Evolutionary conservation across 768 basidiomycete genomes (phyloP).

Genomic region (Calocera viscosa): DNA sequence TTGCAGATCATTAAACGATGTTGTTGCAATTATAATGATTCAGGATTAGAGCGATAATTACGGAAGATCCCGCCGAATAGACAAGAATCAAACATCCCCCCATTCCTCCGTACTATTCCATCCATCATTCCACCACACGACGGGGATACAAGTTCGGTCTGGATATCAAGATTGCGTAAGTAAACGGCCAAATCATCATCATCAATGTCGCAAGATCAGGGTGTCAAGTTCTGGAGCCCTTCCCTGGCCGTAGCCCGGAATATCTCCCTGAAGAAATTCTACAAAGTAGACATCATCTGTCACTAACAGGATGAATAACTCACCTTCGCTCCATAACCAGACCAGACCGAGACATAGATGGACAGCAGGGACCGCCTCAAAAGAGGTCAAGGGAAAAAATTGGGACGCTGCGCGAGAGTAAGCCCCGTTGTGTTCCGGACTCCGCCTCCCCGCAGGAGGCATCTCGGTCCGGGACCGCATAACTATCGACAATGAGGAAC

Average conservation of each 20-base stretch:
- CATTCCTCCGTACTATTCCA: too few relatives aligned
- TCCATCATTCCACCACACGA: too few relatives aligned
- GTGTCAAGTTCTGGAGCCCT: constrained; percentile 68
- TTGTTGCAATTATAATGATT: too few relatives aligned
- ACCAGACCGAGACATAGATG: too few relatives aligned
- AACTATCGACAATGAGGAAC: constrained; percentile 81
- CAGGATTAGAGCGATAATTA: too few relatives aligned
- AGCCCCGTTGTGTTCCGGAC: constrained; percentile 83
- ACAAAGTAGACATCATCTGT: constrained; percentile 43
- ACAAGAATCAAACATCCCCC: too few relatives aligned
- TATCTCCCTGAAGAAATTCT: constrained; percentile 94
- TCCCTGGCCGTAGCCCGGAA: constrained; percentile 40
- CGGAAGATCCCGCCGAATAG: too few relatives aligned
- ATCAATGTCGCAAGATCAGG: constrained; percentile 20
- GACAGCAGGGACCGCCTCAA: too few relatives aligned
- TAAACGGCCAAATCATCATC: neutral
- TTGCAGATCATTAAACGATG: too few relatives aligned
- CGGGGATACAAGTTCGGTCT: too few relatives aligned
- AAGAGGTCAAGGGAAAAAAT: constrained; percentile 50
- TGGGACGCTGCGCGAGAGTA: constrained; percentile 58
- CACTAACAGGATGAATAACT: constrained; percentile 15
- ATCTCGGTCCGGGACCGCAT: constrained; percentile 57
- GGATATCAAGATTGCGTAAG: too few relatives aligned
- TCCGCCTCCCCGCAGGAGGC: constrained; percentile 9
- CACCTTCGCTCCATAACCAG: too few relatives aligned